phyloP scores from a whole-genome alignment of 257 asterid genomes.

The Penstemon barbatus region DNA sequence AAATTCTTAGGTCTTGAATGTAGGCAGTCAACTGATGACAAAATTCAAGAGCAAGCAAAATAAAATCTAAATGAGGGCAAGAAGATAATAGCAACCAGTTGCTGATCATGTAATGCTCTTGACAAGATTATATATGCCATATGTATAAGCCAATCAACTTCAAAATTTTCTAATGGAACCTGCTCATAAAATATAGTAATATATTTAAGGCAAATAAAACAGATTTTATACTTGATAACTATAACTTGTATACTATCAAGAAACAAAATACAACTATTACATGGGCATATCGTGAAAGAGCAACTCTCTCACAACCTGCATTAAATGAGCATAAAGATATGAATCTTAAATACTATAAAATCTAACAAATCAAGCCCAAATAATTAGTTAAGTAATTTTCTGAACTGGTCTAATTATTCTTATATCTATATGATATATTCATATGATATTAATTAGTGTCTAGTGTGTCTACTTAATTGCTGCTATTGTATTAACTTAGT shows the following conservation, averaged over 20 bases:
- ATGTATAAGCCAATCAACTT: constrained; percentile 91
- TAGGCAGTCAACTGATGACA: constrained; percentile 14
- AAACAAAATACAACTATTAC: constrained; percentile 41
- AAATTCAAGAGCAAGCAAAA: constrained; percentile 25
- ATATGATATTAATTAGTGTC: too few species aligned
- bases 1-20: constrained; percentile 25
- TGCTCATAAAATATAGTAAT: constrained; percentile 38
- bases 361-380: too few species aligned
- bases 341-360: too few species aligned
- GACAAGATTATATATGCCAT: constrained; percentile 93
- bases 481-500: too few species aligned
- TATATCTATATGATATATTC: too few species aligned
- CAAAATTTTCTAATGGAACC: constrained; percentile 97
- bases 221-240: constrained; percentile 26
- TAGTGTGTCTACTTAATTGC: too few species aligned
- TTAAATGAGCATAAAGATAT: too few species aligned
- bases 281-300: constrained; percentile 97
- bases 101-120: constrained; percentile 95
- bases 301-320: constrained; percentile 84
- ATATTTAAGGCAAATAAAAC: constrained; percentile 26
- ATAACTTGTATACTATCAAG: constrained; percentile 18
- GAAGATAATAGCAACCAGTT: constrained; percentile 63
- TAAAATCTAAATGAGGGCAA: constrained; percentile 15
- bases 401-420: too few species aligned
- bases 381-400: too few species aligned